These are phyloP conservation scores for Kuraishia piskuri DNA, from an alignment of 805 yeast genomes.

Conservation along the genomic window DNA sequence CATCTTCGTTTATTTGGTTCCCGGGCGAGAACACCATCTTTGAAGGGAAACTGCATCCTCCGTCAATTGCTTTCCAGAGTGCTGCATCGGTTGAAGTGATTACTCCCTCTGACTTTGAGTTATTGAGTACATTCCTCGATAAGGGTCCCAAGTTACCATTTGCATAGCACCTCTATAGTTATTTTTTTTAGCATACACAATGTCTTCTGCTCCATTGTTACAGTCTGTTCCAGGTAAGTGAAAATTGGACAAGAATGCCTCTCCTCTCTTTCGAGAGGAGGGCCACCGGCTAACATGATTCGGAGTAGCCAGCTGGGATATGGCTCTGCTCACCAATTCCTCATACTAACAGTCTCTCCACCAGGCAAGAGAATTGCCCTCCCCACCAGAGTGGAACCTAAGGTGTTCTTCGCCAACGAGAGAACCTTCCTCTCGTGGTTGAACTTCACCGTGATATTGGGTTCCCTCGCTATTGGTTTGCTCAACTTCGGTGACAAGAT, in stretches of 20 bases:
- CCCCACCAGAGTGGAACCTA: constrained; percentile 98
- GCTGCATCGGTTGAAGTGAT: too few species aligned
- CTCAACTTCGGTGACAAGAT: constrained; percentile 92
- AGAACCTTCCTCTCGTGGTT: constrained; percentile 98
- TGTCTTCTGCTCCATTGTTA: constrained; percentile 67
- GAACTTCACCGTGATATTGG: constrained; percentile 96
- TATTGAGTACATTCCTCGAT: too few species aligned
- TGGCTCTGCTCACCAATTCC: too few species aligned
- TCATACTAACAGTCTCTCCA: constrained; percentile 4
- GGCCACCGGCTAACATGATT: too few species aligned
- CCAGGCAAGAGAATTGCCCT: constrained; percentile 85
- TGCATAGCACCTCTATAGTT: constrained; percentile 8
- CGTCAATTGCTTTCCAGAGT: too few species aligned
- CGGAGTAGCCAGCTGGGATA: too few species aligned
- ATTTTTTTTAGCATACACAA: constrained; percentile 12
- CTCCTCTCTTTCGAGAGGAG: not conserved
- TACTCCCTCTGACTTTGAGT: too few species aligned
- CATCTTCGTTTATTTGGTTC: too few species aligned
- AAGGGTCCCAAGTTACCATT: not conserved
- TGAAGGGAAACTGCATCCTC: too few species aligned
- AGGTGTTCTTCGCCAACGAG: constrained; percentile 97
- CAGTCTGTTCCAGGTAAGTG: constrained; percentile 61
- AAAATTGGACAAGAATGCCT: not conserved
- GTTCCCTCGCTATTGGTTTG: constrained; percentile 93
- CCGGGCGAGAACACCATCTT: too few species aligned